Conservation (phyloP, 768 basidiomycete genomes). For the Royoungia palumana region DNA sequence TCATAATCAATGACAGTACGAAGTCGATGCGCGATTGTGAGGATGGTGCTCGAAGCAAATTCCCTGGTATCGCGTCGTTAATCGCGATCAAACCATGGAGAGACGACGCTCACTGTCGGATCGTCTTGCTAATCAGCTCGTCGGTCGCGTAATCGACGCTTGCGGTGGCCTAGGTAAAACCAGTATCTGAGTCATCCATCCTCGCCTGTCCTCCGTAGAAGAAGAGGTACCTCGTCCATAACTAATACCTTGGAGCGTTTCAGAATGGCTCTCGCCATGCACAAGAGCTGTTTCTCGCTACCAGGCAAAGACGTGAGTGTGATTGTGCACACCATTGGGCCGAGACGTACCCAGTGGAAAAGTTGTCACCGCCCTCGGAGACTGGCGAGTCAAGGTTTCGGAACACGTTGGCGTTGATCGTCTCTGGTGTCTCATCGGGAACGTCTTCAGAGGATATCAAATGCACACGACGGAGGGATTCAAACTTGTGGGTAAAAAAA, state of each 20-base stretch:
- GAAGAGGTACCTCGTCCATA: constrained; percentile 71
- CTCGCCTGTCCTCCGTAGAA: neutral
- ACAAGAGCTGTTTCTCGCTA: constrained; percentile 81
- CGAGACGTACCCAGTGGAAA: constrained; percentile 66
- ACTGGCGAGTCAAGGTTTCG: constrained; percentile 69
- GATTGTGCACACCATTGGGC: neutral
- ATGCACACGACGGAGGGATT: constrained; percentile 81
- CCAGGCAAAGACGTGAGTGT: constrained; percentile 1
- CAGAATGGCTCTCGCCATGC: constrained; percentile 85
- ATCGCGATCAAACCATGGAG: neutral
- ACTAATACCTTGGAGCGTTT: constrained; percentile 74
- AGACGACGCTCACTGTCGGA: constrained; percentile 56
- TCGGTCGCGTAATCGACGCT: constrained; percentile 87
- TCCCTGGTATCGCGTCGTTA: constrained; percentile 40
- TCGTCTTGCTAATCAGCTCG: constrained; percentile 80
- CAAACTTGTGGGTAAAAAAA: constrained; percentile 47
- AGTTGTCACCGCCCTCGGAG: constrained; percentile 87
- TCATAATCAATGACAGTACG: constrained; percentile 84
- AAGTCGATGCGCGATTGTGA: constrained; percentile 80
- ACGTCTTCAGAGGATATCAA: constrained; percentile 61
- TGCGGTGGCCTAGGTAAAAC: constrained; percentile 54
- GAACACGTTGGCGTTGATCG: constrained; percentile 72
- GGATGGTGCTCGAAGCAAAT: constrained; percentile 76
- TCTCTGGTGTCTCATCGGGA: constrained; percentile 34
- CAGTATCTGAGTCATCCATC: constrained; percentile 3